A percentile compares a stretch with the other conserved stretches of the same genome.
Evolutionary conservation across 2,329 filamentous ascomycete species (phyloP).

Genomic region (Penicillium sp.): DNA sequence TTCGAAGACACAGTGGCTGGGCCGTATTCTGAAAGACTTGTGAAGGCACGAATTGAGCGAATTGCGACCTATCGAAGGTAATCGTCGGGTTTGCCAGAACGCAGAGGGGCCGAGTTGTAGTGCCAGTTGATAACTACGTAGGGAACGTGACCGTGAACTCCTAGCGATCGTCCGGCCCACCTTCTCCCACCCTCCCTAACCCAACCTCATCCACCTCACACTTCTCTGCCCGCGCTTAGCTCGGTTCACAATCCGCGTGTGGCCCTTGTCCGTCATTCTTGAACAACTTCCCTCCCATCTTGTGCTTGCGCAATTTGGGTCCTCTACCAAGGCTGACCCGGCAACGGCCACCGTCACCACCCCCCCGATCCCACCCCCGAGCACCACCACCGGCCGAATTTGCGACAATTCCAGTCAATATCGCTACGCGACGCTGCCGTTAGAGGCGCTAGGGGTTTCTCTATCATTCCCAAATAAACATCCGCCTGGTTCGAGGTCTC

Average conservation of each 20-base stretch:
- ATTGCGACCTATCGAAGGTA: background rate
- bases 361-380: slow-evolving; percentile 9
- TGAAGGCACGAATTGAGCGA: background rate
- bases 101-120: background rate
- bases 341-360: slow-evolving; percentile 19
- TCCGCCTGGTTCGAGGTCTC: slow-evolving; percentile 1
- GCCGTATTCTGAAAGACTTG: background rate
- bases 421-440: slow-evolving; percentile 8
- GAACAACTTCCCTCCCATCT: slow-evolving; percentile 2
- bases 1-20: no score
- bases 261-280: slow-evolving; percentile 1
- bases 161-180: slow-evolving; percentile 24
- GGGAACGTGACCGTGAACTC: slow-evolving; percentile 28
- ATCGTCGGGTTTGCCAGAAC: background rate
- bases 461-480: slow-evolving; percentile 3
- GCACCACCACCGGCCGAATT: no score
- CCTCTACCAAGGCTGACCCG: slow-evolving; percentile 24
- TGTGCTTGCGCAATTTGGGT: slow-evolving; percentile 11
- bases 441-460: slow-evolving; percentile 8
- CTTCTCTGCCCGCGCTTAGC: slow-evolving; percentile 4
- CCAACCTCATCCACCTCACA: slow-evolving; percentile 11
- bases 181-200: slow-evolving; percentile 26
- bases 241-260: slow-evolving; percentile 7
- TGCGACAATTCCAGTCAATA: slow-evolving; percentile 13
- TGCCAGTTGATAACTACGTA: slow-evolving; percentile 11